phyloP scores from a whole-genome alignment of 2,329 filamentous ascomycete species.

The Ophiostoma piceae region DNA sequence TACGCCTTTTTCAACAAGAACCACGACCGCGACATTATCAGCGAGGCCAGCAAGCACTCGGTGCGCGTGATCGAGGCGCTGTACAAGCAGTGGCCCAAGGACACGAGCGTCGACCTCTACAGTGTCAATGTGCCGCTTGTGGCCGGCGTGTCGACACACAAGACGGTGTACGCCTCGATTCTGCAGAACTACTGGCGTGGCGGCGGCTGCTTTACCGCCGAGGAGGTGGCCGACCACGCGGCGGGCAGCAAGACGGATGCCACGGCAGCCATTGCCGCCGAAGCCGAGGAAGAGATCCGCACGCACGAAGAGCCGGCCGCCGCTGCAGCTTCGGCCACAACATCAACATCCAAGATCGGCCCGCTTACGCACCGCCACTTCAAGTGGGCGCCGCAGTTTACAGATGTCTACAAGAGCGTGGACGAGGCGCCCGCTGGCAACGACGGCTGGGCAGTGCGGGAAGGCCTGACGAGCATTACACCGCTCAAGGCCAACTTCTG shows the following conservation, averaged over 20 bases:
- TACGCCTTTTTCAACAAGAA: slow-evolving; percentile 86
- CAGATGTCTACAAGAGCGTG: slow-evolving; percentile 84
- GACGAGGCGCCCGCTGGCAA: slow-evolving; percentile 72
- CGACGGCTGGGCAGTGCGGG: slow-evolving; percentile 88
- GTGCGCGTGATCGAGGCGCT: slow-evolving; percentile 76
- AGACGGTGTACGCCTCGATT: slow-evolving; percentile 78
- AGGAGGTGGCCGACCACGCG: slow-evolving; percentile 51
- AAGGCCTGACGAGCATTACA: slow-evolving; percentile 84
- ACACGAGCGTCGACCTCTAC: slow-evolving; percentile 71
- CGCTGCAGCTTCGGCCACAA: background rate
- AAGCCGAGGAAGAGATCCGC: slow-evolving; percentile 69
- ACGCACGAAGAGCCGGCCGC: background rate
- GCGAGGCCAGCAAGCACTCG: slow-evolving; percentile 66
- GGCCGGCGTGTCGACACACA: slow-evolving; percentile 63
- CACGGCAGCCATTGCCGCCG: slow-evolving; percentile 38
- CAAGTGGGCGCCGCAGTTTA: slow-evolving; percentile 86
- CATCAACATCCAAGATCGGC: slow-evolving; percentile 4
- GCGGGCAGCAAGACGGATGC: background rate
- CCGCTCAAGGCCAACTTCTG: slow-evolving; percentile 90
- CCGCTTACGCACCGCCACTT: slow-evolving; percentile 67
- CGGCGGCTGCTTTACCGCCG: slow-evolving; percentile 81
- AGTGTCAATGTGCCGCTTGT: slow-evolving; percentile 85
- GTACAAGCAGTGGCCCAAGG: slow-evolving; percentile 64
- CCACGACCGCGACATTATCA: slow-evolving; percentile 77
- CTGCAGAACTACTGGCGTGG: slow-evolving; percentile 84